Evolutionary conservation across 345 rosid genomes (phyloP).

Genomic region (Laguncularia racemosa): DNA sequence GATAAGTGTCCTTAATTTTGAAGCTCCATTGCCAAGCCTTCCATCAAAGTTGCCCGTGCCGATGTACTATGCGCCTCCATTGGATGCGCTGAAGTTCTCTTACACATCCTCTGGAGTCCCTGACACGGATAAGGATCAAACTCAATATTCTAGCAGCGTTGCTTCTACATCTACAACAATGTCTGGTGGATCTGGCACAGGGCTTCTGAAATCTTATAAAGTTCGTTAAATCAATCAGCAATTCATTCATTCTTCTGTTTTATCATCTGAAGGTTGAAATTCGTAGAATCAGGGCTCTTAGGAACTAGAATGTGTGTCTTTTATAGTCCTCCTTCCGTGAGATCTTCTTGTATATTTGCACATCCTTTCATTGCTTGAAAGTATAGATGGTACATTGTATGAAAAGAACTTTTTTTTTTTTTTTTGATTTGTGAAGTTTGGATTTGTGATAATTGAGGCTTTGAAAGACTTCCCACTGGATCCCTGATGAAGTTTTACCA

Average conservation of each 20-base stretch:
- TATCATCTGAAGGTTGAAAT: no score
- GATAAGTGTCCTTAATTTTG: conserved; percentile 34
- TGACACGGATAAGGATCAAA: conserved; percentile 16
- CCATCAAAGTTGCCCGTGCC: conserved; percentile 48
- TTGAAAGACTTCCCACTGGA: no score
- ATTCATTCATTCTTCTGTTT: neutral
- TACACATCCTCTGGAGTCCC: conserved; percentile 13
- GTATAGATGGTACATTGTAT: no score
- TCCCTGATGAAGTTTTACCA: no score
- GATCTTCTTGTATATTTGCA: no score
- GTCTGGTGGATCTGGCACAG: conserved; percentile 11
- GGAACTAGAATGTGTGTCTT: no score
- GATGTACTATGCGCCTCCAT: conserved; percentile 32
- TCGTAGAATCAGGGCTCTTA: no score
- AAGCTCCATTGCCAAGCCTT: conserved; percentile 34
- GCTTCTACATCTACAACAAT: conserved; percentile 15
- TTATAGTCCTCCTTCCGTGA: no score
- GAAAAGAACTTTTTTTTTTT: no score
- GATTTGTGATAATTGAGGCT: no score
- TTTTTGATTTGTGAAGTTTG: no score
- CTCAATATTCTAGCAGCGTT: conserved; percentile 15
- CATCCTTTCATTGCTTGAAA: no score
- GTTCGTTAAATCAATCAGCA: neutral
- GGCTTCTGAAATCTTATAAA: conserved; percentile 6
- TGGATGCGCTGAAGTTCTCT: conserved; percentile 10